Conservation (phyloP, 2,329 filamentous ascomycete genomes). For the Sporothrix euskadiensis region DNA sequence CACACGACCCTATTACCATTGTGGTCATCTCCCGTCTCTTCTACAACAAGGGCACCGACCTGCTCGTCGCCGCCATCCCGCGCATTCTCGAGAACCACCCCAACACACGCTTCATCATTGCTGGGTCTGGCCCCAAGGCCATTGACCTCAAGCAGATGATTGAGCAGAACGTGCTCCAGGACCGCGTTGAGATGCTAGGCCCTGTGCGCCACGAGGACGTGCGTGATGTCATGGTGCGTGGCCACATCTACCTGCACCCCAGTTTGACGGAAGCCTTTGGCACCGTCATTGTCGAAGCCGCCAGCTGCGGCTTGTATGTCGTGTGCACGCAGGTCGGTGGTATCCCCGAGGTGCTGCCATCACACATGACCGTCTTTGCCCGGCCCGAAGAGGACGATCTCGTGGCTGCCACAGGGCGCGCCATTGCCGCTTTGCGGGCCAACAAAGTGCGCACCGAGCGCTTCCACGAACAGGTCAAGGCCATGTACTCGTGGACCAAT, state of each 20-base stretch:
- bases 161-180: slow-evolving; percentile 89
- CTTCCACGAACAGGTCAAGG: slow-evolving; percentile 95
- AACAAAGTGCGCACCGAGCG: slow-evolving; percentile 87
- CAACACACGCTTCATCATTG: slow-evolving; percentile 95
- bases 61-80: slow-evolving; percentile 94
- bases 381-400: slow-evolving; percentile 96
- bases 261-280: slow-evolving; percentile 96
- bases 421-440: slow-evolving; percentile 81
- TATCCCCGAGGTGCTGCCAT: slow-evolving; percentile 92
- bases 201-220: slow-evolving; percentile 95
- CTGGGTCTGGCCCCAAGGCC: slow-evolving; percentile 90
- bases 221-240: slow-evolving; percentile 93
- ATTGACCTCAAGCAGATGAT: slow-evolving; percentile 99
- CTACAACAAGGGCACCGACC: slow-evolving; percentile 97
- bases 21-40: slow-evolving; percentile 96
- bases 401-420: slow-evolving; percentile 82
- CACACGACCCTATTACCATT: slow-evolving; percentile 87
- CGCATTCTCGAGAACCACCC: slow-evolving; percentile 85
- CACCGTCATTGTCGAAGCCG: slow-evolving; percentile 96
- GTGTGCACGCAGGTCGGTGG: slow-evolving; percentile 96
- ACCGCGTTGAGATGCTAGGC: slow-evolving; percentile 88
- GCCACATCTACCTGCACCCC: slow-evolving; percentile 94
- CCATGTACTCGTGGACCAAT: slow-evolving; percentile 99
- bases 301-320: slow-evolving; percentile 91
- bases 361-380: slow-evolving; percentile 96